A percentile compares a stretch with the other conserved stretches of the same genome.
phyloP scores from a whole-genome alignment of 2,329 filamentous ascomycete species.

The Parastagonospora avenae region DNA sequence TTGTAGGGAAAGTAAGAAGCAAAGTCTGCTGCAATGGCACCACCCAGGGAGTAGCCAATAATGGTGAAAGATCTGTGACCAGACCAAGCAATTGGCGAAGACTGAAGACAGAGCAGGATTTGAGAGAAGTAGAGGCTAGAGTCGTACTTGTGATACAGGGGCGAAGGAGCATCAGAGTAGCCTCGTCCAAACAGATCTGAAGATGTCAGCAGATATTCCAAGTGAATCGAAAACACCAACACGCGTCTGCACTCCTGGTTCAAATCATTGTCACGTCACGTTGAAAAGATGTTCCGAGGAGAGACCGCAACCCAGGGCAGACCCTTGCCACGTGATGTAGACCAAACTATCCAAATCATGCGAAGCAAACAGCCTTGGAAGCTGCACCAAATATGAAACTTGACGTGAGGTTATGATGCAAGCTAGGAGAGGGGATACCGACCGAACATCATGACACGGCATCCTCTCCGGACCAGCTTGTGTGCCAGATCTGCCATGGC shows the following conservation, averaged over 20 bases:
- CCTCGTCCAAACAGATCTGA: constrained; percentile 76
- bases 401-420: not conserved
- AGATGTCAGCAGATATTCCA: not conserved
- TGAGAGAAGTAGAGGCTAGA: constrained; percentile 74
- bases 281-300: too few species aligned
- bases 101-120: constrained; percentile 71
- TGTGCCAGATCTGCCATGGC: constrained; percentile 70
- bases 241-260: too few species aligned
- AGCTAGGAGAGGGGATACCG: constrained; percentile 34
- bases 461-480: constrained; percentile 68
- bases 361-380: too few species aligned
- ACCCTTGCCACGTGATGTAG: not conserved
- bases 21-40: constrained; percentile 73
- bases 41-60: constrained; percentile 80
- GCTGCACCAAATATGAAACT: not conserved
- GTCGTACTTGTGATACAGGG: constrained; percentile 68
- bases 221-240: too few species aligned
- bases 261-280: too few species aligned
- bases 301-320: not conserved
- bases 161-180: constrained; percentile 72
- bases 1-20: constrained; percentile 70
- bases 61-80: constrained; percentile 71
- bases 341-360: too few species aligned
- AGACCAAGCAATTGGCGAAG: constrained; percentile 62
- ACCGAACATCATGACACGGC: constrained; percentile 78